A percentile compares a stretch with the other conserved stretches of the same genome.
These are phyloP conservation scores for Nakaseomyces uthaithaninus DNA, from an alignment of 1,139 yeast species.

Conservation along the genomic window DNA sequence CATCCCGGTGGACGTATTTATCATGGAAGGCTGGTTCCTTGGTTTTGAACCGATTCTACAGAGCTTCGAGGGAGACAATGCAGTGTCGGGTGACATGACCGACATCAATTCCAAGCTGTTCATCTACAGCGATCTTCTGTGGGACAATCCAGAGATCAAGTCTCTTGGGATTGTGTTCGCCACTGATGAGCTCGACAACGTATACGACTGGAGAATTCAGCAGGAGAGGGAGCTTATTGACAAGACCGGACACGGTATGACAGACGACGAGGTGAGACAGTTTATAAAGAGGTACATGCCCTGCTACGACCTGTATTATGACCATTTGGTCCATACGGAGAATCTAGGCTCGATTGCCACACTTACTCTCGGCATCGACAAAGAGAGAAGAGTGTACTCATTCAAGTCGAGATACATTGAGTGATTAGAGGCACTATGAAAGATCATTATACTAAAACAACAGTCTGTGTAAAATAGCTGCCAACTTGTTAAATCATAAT, in stretches of 20 bases:
- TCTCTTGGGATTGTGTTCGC: slow-evolving; percentile 56
- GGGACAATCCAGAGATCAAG: slow-evolving; percentile 47
- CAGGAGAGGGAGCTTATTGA: slow-evolving; percentile 68
- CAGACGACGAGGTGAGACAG: slow-evolving; percentile 51
- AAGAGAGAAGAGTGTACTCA: slow-evolving; percentile 18
- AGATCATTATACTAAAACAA: no score
- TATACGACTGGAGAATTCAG: slow-evolving; percentile 72
- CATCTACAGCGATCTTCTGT: slow-evolving; percentile 52
- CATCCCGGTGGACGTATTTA: slow-evolving; percentile 49
- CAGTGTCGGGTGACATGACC: slow-evolving; percentile 27
- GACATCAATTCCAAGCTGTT: slow-evolving; percentile 45
- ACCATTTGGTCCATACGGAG: slow-evolving; percentile 33
- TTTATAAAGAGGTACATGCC: slow-evolving; percentile 88
- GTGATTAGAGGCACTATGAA: no score
- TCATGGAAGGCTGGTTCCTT: slow-evolving; percentile 92
- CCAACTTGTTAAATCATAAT: no score
- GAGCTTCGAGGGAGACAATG: slow-evolving; percentile 22
- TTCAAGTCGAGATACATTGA: slow-evolving; percentile 16
- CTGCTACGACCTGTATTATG: slow-evolving; percentile 62
- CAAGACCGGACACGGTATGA: slow-evolving; percentile 65
- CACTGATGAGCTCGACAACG: slow-evolving; percentile 52
- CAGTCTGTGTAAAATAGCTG: no score
- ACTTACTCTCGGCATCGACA: slow-evolving; percentile 23
- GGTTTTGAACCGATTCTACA: slow-evolving; percentile 52
- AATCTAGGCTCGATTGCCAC: slow-evolving; percentile 25